phyloP scores from a whole-genome alignment of 805 yeast genomes.

The Metschnikowia koreensis region DNA sequence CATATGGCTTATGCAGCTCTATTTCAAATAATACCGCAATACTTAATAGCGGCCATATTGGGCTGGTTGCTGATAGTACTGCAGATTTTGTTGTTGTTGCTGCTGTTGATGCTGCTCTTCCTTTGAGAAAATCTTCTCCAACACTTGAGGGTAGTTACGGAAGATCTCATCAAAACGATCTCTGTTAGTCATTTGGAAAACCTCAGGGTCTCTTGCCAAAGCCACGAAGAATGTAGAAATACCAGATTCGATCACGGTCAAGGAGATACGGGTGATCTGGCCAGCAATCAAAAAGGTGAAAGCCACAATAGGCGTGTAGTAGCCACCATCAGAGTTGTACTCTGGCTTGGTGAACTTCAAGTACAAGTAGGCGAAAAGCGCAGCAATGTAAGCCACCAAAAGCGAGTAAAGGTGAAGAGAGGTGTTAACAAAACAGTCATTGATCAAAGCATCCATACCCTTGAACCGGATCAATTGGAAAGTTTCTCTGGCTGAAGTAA shows the following conservation, averaged over 20 bases:
- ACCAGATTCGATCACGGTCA: slow-evolving; percentile 77
- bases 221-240: slow-evolving; percentile 82
- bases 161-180: slow-evolving; percentile 60
- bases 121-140: slow-evolving; percentile 41
- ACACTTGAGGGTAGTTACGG: slow-evolving; percentile 65
- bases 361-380: slow-evolving; percentile 63
- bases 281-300: slow-evolving; percentile 70
- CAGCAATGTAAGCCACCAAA: slow-evolving; percentile 62
- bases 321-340: slow-evolving; percentile 58
- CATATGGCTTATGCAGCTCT: background rate
- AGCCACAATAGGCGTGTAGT: slow-evolving; percentile 71
- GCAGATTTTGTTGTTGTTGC: slow-evolving; percentile 10
- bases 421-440: slow-evolving; percentile 77
- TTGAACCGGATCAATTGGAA: slow-evolving; percentile 73
- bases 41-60: slow-evolving; percentile 9
- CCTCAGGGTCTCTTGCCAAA: slow-evolving; percentile 80
- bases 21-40: background rate
- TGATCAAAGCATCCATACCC: slow-evolving; percentile 81
- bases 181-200: slow-evolving; percentile 72
- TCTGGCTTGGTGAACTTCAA: slow-evolving; percentile 65
- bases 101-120: slow-evolving; percentile 14
- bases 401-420: slow-evolving; percentile 75
- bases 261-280: slow-evolving; percentile 71
- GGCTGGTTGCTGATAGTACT: slow-evolving; percentile 15
- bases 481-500: slow-evolving; percentile 76